These are phyloP conservation scores for Boletus pseudo-olivaceus DNA, from an alignment of 768 basidiomycete species.

Conservation along the genomic window DNA sequence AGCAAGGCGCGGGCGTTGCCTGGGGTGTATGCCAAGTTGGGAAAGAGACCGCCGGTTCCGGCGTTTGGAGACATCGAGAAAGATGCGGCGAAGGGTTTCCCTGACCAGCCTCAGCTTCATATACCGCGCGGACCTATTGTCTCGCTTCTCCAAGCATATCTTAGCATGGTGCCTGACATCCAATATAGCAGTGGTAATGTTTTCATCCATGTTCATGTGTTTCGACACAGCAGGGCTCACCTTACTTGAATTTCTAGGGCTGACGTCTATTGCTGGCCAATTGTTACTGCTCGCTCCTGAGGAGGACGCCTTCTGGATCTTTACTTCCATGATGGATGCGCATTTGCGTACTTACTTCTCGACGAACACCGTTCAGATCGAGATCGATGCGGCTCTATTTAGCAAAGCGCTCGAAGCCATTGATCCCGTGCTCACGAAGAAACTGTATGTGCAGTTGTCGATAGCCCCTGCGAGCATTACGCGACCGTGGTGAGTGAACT, in stretches of 20 bases:
- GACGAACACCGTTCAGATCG: constrained; percentile 54
- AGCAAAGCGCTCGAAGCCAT: constrained; percentile 62
- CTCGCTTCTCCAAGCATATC: constrained; percentile 65
- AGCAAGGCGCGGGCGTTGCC: constrained; percentile 68
- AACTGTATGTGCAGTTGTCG: constrained; percentile 61
- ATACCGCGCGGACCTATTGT: constrained; percentile 54
- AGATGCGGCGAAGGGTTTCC: constrained; percentile 54
- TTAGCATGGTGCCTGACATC: constrained; percentile 84
- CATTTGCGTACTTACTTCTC: constrained; percentile 80
- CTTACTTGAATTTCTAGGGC: constrained; percentile 38
- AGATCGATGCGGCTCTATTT: constrained; percentile 74
- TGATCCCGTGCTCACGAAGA: constrained; percentile 60
- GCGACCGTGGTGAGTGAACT: constrained; percentile 50
- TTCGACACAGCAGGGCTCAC: background rate
- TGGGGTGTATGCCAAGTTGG: constrained; percentile 63
- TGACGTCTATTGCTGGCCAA: constrained; percentile 69
- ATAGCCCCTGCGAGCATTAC: constrained; percentile 58
- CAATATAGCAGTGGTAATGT: constrained; percentile 59
- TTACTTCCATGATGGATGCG: constrained; percentile 81
- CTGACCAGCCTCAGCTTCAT: constrained; percentile 55
- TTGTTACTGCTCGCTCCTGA: constrained; percentile 73
- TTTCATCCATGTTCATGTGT: background rate
- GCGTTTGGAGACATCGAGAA: constrained; percentile 52
- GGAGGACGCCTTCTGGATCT: constrained; percentile 91
- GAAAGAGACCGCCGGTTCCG: constrained; percentile 50